Base-by-base conservation (phyloP, 1,284 basidiomycete genomes). In the Fomitopsis pinicola region DNA sequence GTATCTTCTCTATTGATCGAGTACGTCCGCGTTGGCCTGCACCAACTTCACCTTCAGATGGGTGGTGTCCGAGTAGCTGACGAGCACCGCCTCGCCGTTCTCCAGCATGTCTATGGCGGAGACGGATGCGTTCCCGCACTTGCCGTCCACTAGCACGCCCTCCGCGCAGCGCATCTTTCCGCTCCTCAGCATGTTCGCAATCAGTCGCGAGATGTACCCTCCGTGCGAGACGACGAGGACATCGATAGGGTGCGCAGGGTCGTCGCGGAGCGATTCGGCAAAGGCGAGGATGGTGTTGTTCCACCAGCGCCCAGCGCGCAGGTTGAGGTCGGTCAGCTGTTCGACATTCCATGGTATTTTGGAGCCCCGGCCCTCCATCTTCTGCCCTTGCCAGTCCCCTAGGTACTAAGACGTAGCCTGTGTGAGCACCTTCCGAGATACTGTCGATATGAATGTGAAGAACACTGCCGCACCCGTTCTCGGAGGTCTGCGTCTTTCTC, bases 141-240 rank as follows among this genome's bases (percentile, higher is more conserved):
- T 72, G 60, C 74, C 74, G 8, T 63, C 64, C n/a, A 84, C 69
- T 33, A 70, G 66, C 35, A 85, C 78, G 0, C 78, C 82, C n/a
- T 68, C 65, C 44, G 67, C 78, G 58, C 72, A 76, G 46, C 62
- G 66, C 42, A 83, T 62, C 64, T 75, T 71, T 42, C 77, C 71
- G 46, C 76, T 77, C 12, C 73, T 73, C 19, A 82, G 64, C 66
- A 90, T 69, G 46, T 69, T 73, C 38, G 75, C 76, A 57, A 87
- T 72, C 54, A 91, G 76, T 17, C 77, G 76, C 22, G 75, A 72
- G 62, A 91, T 88, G 66, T 82, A 79, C 0, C 82, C 88, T 2
- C 88, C 88, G 63, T 92, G 89, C 42, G 85, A 83, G 59, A 85
- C 81, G 4, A 86, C 80, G 30, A 92, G 77, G 50, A 90, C 77